Percentiles rank a stretch among this genome's conserved stretches.
These are phyloP conservation scores for Ophiostoma ips DNA, from an alignment of 2,329 filamentous ascomycete genomes.

Conservation along the genomic window DNA sequence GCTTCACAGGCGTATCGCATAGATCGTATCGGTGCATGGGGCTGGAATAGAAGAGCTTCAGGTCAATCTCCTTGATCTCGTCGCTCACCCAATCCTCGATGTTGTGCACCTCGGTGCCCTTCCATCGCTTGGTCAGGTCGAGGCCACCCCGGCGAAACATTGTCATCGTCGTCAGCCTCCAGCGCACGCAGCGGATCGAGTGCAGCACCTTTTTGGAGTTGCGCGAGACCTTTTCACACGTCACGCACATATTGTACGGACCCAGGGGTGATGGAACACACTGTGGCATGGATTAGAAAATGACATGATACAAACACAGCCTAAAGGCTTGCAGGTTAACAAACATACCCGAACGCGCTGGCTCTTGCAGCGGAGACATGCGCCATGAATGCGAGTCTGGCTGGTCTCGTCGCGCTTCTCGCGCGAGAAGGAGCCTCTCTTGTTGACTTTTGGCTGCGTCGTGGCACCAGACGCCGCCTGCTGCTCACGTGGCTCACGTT, in stretches of 20 bases:
- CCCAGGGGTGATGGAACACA: slow-evolving; percentile 15
- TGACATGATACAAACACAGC: no score
- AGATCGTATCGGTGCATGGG: slow-evolving; percentile 21
- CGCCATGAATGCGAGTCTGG: slow-evolving; percentile 23
- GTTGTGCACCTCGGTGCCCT: slow-evolving; percentile 26
- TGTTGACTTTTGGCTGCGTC: not conserved
- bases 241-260: slow-evolving; percentile 21
- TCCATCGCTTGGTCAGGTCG: slow-evolving; percentile 30
- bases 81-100: slow-evolving; percentile 22
- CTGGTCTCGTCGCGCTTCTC: slow-evolving; percentile 21
- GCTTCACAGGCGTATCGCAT: slow-evolving; percentile 22
- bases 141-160: slow-evolving; percentile 31
- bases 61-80: slow-evolving; percentile 21
- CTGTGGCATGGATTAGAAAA: slow-evolving; percentile 1
- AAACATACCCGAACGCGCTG: slow-evolving; percentile 29
- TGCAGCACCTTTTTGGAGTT: slow-evolving; percentile 35
- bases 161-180: slow-evolving; percentile 27
- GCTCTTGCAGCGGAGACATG: slow-evolving; percentile 31
- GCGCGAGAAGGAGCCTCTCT: slow-evolving; percentile 14
- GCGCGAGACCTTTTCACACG: slow-evolving; percentile 25
- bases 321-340: not conserved
- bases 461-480: no score
- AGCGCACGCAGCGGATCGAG: slow-evolving; percentile 28
- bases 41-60: slow-evolving; percentile 19
- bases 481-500: no score